Evolutionary conservation across 2,329 filamentous ascomycete species (phyloP).

Genomic region (Zasmidium cellare): DNA sequence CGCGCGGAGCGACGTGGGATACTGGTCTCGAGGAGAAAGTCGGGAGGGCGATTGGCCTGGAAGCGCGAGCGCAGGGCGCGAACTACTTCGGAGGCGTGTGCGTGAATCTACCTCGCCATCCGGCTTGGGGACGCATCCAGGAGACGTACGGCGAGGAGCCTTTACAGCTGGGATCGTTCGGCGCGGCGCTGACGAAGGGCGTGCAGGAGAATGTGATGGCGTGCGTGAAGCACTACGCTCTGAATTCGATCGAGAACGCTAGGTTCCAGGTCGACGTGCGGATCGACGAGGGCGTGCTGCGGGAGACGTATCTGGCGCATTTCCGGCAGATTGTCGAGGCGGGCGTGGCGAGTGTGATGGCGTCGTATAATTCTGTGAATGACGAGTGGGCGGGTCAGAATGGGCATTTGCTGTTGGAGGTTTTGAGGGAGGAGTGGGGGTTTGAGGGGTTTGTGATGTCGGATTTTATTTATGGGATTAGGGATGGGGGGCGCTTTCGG

Average conservation of each 20-base stretch:
- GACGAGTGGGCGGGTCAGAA: slow-evolving; percentile 21
- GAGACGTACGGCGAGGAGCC: slow-evolving; percentile 30
- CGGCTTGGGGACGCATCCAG: slow-evolving; percentile 27
- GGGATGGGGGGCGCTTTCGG: slow-evolving; percentile 15
- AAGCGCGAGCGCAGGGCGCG: slow-evolving; percentile 31
- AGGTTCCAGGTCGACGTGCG: slow-evolving; percentile 31
- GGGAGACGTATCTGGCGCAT: slow-evolving; percentile 30
- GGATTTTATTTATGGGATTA: slow-evolving; percentile 18
- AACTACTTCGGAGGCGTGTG: slow-evolving; percentile 31
- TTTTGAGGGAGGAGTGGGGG: slow-evolving; percentile 19
- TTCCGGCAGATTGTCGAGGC: slow-evolving; percentile 16
- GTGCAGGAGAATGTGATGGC: slow-evolving; percentile 31
- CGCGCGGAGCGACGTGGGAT: slow-evolving; percentile 32
- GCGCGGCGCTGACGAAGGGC: slow-evolving; percentile 24
- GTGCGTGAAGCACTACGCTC: slow-evolving; percentile 33
- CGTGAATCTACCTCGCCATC: slow-evolving; percentile 30
- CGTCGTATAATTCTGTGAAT: slow-evolving; percentile 19
- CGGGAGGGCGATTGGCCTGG: slow-evolving; percentile 28
- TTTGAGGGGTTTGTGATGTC: slow-evolving; percentile 18
- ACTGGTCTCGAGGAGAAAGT: slow-evolving; percentile 25
- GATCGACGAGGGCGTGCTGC: slow-evolving; percentile 28
- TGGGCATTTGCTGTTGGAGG: slow-evolving; percentile 12
- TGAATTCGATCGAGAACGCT: slow-evolving; percentile 35
- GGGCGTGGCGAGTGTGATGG: slow-evolving; percentile 15
- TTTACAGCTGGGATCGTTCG: slow-evolving; percentile 27